Evolutionary conservation across 1,284 basidiomycete genomes (phyloP), one percentile per base, ranked within the genome.

Genomic region (Amylostereum areolatum): DNA sequence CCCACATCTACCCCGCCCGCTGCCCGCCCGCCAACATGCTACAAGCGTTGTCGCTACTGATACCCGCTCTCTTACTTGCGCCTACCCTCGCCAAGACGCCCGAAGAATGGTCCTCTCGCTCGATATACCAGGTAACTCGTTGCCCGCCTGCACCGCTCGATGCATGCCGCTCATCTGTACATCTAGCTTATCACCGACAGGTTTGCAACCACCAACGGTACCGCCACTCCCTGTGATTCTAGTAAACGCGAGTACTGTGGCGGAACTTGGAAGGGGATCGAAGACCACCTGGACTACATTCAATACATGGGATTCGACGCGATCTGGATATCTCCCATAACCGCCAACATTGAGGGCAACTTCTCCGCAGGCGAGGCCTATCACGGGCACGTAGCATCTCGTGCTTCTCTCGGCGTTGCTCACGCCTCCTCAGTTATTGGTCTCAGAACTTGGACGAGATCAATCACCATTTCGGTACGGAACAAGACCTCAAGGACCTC

Each of bases 301-400:
- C 81, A 89, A 60, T 69, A 78, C 57, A 83, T 85, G 61, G 89
- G 88, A 5, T 86, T 89, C 62, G 87, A 86, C 40, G 85, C 86
- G 54, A 75, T 84, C 46, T 83, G 81, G 81, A 83, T 81, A 55
- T 83, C 80, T 53, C 83, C 83, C 11, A 73, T 85, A 24, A 78
- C 73, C 54, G 74, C 85, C 62, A 90, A 91, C 63, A 82, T 86
- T 57, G 74, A 88, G 49, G 84, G 82, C 1, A 66, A 72, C 18
- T 82, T 84, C 4, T 69, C 78, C 0, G 88, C 89, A 59, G 83
- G 83, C 8, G 80, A 85, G 57, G 69, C 84, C 12, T 86, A 83
- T 66, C 83, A 85, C 57, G 83, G 82, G 55, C 55, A n/a, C 18
- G 49, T 49, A 24, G 11, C 31, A 18, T 5, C 40, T 11, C 40